These are phyloP conservation scores for Fusarium sp. DNA, from an alignment of 2,329 filamentous ascomycete species.

Conservation along the genomic window DNA sequence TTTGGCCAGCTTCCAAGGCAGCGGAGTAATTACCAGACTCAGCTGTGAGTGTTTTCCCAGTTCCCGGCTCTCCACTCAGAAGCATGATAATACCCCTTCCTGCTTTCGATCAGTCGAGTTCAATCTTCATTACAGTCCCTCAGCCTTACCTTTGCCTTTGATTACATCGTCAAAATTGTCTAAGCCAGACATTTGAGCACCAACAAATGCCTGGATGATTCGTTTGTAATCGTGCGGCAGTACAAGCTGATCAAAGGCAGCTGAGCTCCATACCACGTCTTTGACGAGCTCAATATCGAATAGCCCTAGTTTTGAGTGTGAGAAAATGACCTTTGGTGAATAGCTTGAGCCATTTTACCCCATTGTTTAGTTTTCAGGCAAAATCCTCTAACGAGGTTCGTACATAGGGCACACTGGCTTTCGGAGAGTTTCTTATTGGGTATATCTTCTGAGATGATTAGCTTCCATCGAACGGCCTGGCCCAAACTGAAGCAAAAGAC, in stretches of 20 bases:
- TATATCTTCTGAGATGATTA: neutral
- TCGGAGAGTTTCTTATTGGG: neutral
- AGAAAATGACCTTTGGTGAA: neutral
- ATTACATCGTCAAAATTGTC: constrained; percentile 18
- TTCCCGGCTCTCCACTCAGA: constrained; percentile 17
- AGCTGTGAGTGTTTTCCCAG: constrained; percentile 18
- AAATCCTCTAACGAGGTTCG: neutral
- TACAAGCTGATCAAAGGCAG: constrained; percentile 15
- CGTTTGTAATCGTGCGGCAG: constrained; percentile 17
- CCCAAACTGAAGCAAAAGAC: rapidly evolving
- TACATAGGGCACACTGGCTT: neutral
- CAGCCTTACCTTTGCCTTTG: neutral
- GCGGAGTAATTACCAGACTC: neutral
- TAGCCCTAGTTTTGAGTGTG: neutral
- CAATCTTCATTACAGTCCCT: rapidly evolving
- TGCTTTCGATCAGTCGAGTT: neutral
- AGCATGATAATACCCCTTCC: constrained; percentile 21
- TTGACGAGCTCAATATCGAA: constrained; percentile 5
- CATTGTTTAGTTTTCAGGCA: constrained; percentile 20
- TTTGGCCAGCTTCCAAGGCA: rapidly evolving
- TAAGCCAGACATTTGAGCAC: constrained; percentile 6
- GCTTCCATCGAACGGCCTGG: rapidly evolving
- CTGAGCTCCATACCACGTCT: neutral
- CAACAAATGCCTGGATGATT: constrained; percentile 13
- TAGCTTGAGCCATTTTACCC: neutral